Conservation (phyloP, 768 basidiomycete genomes). For the Calocera cornea region DNA sequence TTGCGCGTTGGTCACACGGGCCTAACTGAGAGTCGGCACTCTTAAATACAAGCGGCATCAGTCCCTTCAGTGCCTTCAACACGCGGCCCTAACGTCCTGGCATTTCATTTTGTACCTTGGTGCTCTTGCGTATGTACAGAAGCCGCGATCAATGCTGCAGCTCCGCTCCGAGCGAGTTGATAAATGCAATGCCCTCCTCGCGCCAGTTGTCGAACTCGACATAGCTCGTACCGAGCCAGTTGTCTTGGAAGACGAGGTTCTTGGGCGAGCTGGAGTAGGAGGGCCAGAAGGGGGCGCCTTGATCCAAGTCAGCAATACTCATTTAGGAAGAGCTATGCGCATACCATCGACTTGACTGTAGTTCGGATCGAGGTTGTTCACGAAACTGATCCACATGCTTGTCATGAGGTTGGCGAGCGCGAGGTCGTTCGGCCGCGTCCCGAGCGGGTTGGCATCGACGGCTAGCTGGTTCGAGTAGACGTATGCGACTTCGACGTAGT, state of each 20-base stretch:
- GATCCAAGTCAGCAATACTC: neutral
- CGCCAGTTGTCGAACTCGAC: constrained; percentile 1
- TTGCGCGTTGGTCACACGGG: too few species aligned
- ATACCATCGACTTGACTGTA: neutral
- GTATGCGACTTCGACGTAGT: constrained; percentile 3
- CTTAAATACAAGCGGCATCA: too few species aligned
- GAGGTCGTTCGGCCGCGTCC: constrained; percentile 1
- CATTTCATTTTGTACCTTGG: too few species aligned
- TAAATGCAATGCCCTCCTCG: neutral
- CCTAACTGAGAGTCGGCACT: too few species aligned
- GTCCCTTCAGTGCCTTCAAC: too few species aligned
- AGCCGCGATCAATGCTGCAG: neutral
- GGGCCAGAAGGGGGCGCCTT: neutral
- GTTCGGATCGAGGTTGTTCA: constrained; percentile 1
- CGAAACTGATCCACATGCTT: constrained; percentile 1
- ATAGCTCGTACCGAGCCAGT: constrained; percentile 2
- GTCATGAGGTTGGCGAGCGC: neutral
- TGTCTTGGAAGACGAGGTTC: constrained; percentile 2
- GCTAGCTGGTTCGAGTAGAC: neutral
- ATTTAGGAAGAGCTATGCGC: neutral
- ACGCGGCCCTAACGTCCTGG: too few species aligned
- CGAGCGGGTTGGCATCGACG: neutral
- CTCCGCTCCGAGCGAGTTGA: neutral
- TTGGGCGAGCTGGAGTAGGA: constrained; percentile 1
- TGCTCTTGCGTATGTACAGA: too few species aligned